Base-by-base conservation (phyloP, 2,329 filamentous ascomycete species). In the Aureobasidium sp. region DNA sequence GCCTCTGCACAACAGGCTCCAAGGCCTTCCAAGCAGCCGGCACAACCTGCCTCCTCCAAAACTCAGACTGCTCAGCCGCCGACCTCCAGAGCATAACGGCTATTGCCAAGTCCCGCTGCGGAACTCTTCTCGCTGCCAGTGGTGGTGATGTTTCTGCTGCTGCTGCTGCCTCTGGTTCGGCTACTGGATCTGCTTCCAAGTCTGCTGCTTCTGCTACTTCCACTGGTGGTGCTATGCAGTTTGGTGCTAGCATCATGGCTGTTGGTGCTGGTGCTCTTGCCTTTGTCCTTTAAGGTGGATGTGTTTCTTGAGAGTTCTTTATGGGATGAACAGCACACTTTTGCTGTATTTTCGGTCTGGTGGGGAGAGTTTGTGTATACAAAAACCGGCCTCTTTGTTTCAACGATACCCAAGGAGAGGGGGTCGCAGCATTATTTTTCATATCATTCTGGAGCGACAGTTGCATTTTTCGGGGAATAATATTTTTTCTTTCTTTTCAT, bases 1-100 rank as follows among this genome's bases (percentile, higher is more conserved):
- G 87, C 80, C 84, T 85, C 71, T 88, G 86, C 79, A 85, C 78
- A 4, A 79, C 76, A 11, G 79, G 78, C 45, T 71, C 71, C 20
- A 66, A 74, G 29, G 71, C 69, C 40, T 79, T 84, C 69, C 71
- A 71, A 36, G 68, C 73, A 18, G 70, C 76, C 63, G 85, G 79
- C 81, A 72, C 76, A 4, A 67, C 69, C 3, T 84, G 82, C 69
- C 70, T 81, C 23, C 50, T 64, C 38, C 77, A 78, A 38, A 65
- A 66, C 38, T 70, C 67, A 29, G 68, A 70, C 50, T 84, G 82
- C 76, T 73, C 72, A 6, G 67, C 74, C 9, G 68, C 70, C 1
- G 80, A 84, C 8, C 68, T 78, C 55, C 72, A 76, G 36, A 75
- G 78, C 83, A 79, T 64, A 25, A 38, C 47, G 64, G 79, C 75